Base-by-base conservation (phyloP, 805 yeast genomes). In the Zygosaccharomyces rouxii region DNA sequence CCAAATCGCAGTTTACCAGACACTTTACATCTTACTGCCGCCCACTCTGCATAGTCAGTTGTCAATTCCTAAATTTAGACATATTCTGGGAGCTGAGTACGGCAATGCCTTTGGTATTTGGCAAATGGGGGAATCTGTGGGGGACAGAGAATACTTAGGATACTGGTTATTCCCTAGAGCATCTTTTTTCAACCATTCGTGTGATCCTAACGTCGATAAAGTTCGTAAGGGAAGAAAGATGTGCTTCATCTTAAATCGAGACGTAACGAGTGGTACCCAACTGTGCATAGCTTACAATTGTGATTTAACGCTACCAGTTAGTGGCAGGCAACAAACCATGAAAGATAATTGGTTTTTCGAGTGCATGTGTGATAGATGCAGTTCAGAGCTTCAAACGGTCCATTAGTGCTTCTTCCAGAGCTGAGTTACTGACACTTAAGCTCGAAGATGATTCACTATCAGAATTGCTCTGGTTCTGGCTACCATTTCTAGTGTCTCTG, bases 101-200 rank as follows among this genome's bases (percentile, higher is more conserved):
- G 83, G 84, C 13, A 83, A 83, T 58, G 83, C 87, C 0, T 83
- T 83, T 63, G 88, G 88, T 1, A 79, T 81, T 19, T 81, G 87
- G 85, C 79, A 82, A 42, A 63, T 67, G 2, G 64, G 55, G 5
- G 66, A 60, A 3, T 69, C 69, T 1, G 55, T 64, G 9, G 84
- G 78, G 50, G 74, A 73, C 33, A 62, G 64, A 47, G 84, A 79
- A 49, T 80, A 76, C 54, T 70, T 81, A 44, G 89, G 89, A 0
- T 79, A 79, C 53, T 74, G 78, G 33, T 72, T 83, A 2, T 78
- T 72, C 49, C 85, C 87, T 0, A 73, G 76, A 25, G 86, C 83
- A 0, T 83, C 88, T 2, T 82, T 70, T 55, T 83, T 83, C 71
- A 83, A 83, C 57, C 88, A 83, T 60, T 78, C 84, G 3, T 83